A percentile compares a stretch with the other conserved stretches of the same genome.
phyloP scores from a whole-genome alignment of 1,284 basidiomycete species.

The Apiotrichum brassicae region DNA sequence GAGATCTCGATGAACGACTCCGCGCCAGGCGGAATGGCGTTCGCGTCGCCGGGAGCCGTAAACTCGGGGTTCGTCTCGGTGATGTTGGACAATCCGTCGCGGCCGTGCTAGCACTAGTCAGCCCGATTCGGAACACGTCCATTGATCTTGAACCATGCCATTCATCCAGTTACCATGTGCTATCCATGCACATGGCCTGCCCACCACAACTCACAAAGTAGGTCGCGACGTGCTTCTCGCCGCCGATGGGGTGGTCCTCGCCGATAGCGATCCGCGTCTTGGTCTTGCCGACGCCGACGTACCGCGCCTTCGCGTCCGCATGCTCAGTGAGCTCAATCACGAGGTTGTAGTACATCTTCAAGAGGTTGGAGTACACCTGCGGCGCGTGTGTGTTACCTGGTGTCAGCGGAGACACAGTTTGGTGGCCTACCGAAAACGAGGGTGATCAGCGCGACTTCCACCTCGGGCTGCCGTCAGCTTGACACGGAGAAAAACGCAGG shows the following conservation, averaged over 20 bases:
- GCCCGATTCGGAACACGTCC: no score
- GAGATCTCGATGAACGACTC: background rate
- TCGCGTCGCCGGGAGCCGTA: constrained; percentile 43
- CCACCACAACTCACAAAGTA: constrained; percentile 57
- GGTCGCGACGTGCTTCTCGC: constrained; percentile 68
- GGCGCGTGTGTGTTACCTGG: constrained; percentile 63
- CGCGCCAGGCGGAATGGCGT: constrained; percentile 11
- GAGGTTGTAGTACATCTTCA: constrained; percentile 70
- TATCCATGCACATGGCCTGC: no score
- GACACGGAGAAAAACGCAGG: constrained; percentile 9
- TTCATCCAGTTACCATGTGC: no score
- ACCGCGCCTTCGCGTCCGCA: constrained; percentile 56
- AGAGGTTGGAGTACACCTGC: constrained; percentile 56
- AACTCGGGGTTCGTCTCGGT: constrained; percentile 68
- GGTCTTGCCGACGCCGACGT: constrained; percentile 49
- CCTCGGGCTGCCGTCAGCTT: constrained; percentile 54
- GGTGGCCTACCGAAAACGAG: constrained; percentile 70
- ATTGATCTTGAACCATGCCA: no score
- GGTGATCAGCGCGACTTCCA: constrained; percentile 60
- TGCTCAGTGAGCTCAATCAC: constrained; percentile 58
- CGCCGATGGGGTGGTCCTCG: constrained; percentile 65
- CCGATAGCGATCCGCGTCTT: constrained; percentile 65
- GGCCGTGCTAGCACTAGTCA: constrained; percentile 48
- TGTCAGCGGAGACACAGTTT: no score
- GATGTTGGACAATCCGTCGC: constrained; percentile 76